Evolutionary conservation across 352 stramenopile genomes (phyloP), one percentile per base, ranked within the genome.

Genomic region (Phytopythium helicoides): DNA sequence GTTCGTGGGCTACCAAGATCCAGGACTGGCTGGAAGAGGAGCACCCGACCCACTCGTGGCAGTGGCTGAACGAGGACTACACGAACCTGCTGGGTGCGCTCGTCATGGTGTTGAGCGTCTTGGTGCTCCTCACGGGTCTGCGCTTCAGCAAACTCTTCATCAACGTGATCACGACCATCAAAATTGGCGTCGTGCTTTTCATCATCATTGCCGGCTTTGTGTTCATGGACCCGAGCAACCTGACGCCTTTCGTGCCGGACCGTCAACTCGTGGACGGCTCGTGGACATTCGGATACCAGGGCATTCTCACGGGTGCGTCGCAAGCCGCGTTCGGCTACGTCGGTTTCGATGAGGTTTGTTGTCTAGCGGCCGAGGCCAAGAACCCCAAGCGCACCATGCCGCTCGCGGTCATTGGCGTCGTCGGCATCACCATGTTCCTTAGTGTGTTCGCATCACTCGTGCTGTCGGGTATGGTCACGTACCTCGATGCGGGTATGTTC

Each of bases 341-440:
- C 52, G 96, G 96, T 12, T 99, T 97, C 63, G 84, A 99, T 66
- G 95, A 98, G 67, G 87, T 99, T 3, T 98, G 92, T 63, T 98
- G 94, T 48, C 60, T 98, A 14, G 90, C 92, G 0, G 87, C 77
- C 0, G 89, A 97, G 54, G 77, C 88, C 1, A 94, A 90, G 60
- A 73, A 97, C 66, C 87, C 89, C 15, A 78, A 76, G 3, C 69
- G 61, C 21, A 95, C 93, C 56, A 91, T 98, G 38, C 93, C 94
- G 1, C 68, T 81, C 11, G 87, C 88, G 0, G 89, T 98, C 18
- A 83, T 98, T 19, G 86, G 81, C 3, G 97, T 92, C 2, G 84
- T 98, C 44, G 36, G 86, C 12, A 80, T 89, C 19, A 89, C 96
- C 0, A 76, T 83, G 3, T 58, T 82, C 23, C 56, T 97, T 10